These are phyloP conservation scores for Fusarium hainanense DNA, from an alignment of 2,329 filamentous ascomycete genomes.

Conservation along the genomic window DNA sequence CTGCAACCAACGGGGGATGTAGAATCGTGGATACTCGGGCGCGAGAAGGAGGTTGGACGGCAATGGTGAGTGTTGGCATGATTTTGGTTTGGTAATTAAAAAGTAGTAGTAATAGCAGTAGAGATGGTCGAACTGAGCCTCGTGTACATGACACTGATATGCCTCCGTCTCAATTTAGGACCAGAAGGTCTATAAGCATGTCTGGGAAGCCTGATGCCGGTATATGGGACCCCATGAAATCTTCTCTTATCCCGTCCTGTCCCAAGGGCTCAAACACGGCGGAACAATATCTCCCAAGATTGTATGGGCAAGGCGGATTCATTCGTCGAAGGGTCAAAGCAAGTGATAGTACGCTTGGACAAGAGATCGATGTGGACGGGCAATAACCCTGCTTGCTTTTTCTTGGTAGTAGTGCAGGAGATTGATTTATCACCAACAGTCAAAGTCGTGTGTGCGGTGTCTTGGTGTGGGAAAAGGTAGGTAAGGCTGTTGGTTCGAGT, in stretches of 20 bases:
- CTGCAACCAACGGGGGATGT: conserved; percentile 40
- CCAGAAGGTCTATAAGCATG: conserved; percentile 7
- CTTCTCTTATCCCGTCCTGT: background rate
- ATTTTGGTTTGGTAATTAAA: background rate
- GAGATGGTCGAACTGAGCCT: background rate
- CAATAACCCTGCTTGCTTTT: background rate
- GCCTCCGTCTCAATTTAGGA: background rate
- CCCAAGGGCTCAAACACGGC: background rate
- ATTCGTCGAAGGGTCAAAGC: background rate
- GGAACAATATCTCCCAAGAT: background rate
- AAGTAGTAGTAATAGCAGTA: background rate
- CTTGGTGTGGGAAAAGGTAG: background rate
- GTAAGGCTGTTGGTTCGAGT: background rate
- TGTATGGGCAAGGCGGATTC: background rate
- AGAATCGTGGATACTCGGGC: conserved; percentile 31
- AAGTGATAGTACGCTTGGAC: background rate
- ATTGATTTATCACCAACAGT: background rate
- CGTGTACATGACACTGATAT: conserved; percentile 12
- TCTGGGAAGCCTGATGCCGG: background rate
- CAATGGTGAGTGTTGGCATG: conserved; percentile 37
- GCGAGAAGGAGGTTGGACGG: conserved; percentile 42
- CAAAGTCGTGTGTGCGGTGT: background rate
- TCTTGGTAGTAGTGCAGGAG: background rate
- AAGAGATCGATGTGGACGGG: background rate
- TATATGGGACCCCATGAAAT: background rate